Evolutionary conservation across 768 basidiomycete genomes (phyloP).

Genomic region (Agaricus sinodeliciosus): DNA sequence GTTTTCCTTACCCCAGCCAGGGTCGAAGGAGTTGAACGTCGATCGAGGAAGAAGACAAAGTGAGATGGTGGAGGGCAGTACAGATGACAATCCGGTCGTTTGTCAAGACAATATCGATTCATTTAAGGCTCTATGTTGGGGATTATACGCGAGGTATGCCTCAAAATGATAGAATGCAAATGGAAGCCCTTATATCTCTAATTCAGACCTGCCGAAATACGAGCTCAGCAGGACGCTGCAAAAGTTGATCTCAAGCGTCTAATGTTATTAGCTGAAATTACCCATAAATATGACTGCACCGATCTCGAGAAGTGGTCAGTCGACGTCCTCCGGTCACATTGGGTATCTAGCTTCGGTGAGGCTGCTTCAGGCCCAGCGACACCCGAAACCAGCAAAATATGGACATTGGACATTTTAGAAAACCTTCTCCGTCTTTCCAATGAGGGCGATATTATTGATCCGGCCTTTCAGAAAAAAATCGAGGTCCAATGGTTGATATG

Average conservation of each 20-base stretch:
- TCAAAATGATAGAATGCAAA: not conserved
- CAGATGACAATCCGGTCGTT: constrained; percentile 1
- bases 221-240: not conserved
- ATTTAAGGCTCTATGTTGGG: constrained; percentile 2
- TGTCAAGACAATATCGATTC: not conserved
- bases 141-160: not conserved
- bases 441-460: not conserved
- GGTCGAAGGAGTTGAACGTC: not conserved
- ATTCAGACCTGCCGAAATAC: not conserved
- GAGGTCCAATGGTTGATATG: not conserved
- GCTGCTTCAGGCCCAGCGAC: not conserved
- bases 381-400: not conserved
- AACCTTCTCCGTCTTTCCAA: not conserved
- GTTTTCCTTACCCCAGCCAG: not conserved
- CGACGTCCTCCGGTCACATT: not conserved
- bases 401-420: not conserved
- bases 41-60: not conserved
- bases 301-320: not conserved
- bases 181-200: not conserved
- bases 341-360: not conserved
- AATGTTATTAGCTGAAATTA: not conserved
- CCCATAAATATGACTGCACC: not conserved
- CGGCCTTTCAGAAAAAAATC: not conserved
- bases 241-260: not conserved
- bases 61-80: not conserved